Base-by-base conservation (phyloP, 768 basidiomycete genomes). In the Austroboletus festivus region DNA sequence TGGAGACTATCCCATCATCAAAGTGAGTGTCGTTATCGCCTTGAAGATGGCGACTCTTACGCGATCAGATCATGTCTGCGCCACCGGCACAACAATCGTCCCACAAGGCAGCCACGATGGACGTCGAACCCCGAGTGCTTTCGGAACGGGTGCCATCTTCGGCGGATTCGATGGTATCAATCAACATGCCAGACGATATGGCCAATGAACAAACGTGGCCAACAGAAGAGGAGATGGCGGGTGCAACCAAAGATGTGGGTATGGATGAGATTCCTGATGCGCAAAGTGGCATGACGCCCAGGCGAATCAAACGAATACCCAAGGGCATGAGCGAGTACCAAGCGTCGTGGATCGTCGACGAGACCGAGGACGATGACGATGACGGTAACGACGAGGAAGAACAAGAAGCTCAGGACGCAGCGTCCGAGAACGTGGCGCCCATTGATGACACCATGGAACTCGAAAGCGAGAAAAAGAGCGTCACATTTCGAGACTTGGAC, bases 131-230 rank as follows among this genome's bases (percentile, higher is more conserved):
- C 1, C 63, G 68, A 21, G 34, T 67, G 3, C 65, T 95, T 15
- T 85, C 84, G 0, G 82, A 86, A 58, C 83, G 85, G 0, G 71
- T 79, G 43, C 60, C 73, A 1, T 75, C 80, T 0, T 74, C 81
- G 1, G 89, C 86, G 1, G 94, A 97, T 65, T 93, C 93, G 6
- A 71, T 97, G 42, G 79, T 89, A 12, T 93, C 92, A 1, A 85
- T 79, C 42, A 93, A 95, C 64, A 83, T 89, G 20, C 89, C 87
- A 4, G 93, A 97, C 59, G 85, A 90, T 48, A 77, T 96, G 68
- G 82, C 78, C 30, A 96, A 95, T 63, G 95, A 99, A 60, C 95
- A 99, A 67, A 99, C 95, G 0, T 97, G 95, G 94, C 95, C 95
- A 1, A 95, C 93, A 0, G 93, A 97, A 64, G 95, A 97, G 61